Conservation (phyloP, 768 basidiomycete species). For the Wakefieldia striispora region DNA sequence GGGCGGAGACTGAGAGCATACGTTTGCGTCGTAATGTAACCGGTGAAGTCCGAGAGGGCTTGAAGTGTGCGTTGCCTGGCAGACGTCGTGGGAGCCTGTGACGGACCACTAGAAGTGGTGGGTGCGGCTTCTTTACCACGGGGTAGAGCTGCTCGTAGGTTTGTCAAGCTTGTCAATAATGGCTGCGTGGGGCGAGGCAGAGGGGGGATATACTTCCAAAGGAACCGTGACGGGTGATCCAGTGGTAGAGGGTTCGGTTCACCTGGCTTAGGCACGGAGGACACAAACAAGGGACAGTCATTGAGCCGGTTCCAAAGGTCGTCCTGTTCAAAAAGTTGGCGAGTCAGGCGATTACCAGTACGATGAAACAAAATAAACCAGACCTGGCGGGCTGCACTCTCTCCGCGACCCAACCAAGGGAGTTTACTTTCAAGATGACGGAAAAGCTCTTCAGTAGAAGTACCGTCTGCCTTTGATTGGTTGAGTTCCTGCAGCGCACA, state of each 20-base stretch:
- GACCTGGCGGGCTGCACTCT: constrained; percentile 57
- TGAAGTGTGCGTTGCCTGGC: constrained; percentile 62
- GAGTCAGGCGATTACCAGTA: neutral
- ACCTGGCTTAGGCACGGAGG: constrained; percentile 20
- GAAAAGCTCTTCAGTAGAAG: constrained; percentile 61
- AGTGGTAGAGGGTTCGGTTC: constrained; percentile 2
- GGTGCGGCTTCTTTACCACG: constrained; percentile 12
- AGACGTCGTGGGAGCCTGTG: constrained; percentile 24
- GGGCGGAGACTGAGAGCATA: constrained; percentile 38
- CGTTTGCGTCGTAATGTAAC: constrained; percentile 74
- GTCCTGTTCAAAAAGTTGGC: constrained; percentile 30
- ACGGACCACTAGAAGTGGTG: constrained; percentile 6
- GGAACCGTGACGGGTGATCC: constrained; percentile 25
- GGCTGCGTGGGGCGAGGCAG: constrained; percentile 26
- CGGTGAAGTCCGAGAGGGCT: constrained; percentile 68
- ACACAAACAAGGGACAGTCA: constrained; percentile 49
- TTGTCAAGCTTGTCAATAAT: constrained; percentile 22
- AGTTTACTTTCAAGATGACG: constrained; percentile 53
- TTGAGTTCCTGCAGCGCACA: constrained; percentile 55
- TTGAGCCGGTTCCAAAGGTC: constrained; percentile 61
- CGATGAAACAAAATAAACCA: constrained; percentile 7
- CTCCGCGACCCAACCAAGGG: constrained; percentile 53
- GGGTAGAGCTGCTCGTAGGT: constrained; percentile 23
- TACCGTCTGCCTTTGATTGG: constrained; percentile 36
- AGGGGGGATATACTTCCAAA: constrained; percentile 41